Base-by-base conservation (phyloP, 345 rosid species). In the Orychophragmus violaceus region DNA sequence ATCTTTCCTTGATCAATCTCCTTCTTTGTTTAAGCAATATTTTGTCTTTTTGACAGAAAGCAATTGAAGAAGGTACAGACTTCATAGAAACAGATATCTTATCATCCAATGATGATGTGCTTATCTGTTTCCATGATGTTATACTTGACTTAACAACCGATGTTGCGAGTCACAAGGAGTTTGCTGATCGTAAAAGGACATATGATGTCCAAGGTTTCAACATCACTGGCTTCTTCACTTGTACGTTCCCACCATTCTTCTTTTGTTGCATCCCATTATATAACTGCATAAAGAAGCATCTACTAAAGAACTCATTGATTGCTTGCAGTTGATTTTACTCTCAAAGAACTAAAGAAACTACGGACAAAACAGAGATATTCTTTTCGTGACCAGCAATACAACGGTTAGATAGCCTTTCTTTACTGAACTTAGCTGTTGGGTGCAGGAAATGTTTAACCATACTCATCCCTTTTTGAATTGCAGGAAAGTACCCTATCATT, bases 51-150 rank as follows among this genome's bases (percentile, higher is more conserved):
- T 82, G 74, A 60, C 71, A 88, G 99, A 94, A 84, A 80, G 99
- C 97, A 49, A 88, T 94, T 64, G 92, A 88, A 77, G 99, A 94
- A 59, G 99, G 97, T 46, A 69, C 99, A 69, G 97, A 90, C 76
- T 94, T 90, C 72, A 94, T 90, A 54, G 99, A 94, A 81, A 81
- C 92, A 19, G 97, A 94, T 79, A 85, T 90, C 46, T 69, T 88
- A 21, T 72, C 97, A 65, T 78, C 96, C 56, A 94, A 87, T 79
- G 99, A 90, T 74, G 95, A 96, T 66, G 76, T 72, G 32, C 97
- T 90, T 42, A 82, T 94, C 59, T 90, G 96, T 79, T 72, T 76
- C 65, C 99, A 87, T 68, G 97, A 94, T 59, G 82, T 83, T 19
- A 69, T 51, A 44, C 92, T 94, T 10, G 97, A 94, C 76, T 21